phyloP scores from a whole-genome alignment of 1,139 yeast genomes.

The Petasospora rhodanensis region DNA sequence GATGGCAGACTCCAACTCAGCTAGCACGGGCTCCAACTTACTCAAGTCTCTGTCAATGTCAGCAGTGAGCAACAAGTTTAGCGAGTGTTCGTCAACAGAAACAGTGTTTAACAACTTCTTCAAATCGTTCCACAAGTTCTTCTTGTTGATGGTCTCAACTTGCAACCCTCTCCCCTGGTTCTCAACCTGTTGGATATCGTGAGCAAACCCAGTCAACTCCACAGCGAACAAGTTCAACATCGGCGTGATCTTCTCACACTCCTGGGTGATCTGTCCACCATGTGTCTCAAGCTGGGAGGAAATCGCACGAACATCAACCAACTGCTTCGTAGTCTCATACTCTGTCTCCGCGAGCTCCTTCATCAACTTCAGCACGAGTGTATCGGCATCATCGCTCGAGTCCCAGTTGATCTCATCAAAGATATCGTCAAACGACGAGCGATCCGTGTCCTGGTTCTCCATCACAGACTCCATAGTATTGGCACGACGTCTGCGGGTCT shows the following conservation, averaged over 20 bases:
- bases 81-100: constrained; percentile 53
- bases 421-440: constrained; percentile 44
- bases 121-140: constrained; percentile 64
- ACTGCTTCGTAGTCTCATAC: constrained; percentile 43
- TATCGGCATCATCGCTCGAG: constrained; percentile 55
- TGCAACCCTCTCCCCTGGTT: constrained; percentile 78
- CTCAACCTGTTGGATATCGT: constrained; percentile 70
- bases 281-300: constrained; percentile 38
- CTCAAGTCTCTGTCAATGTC: constrained; percentile 46
- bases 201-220: constrained; percentile 55
- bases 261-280: constrained; percentile 40
- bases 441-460: constrained; percentile 16
- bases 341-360: constrained; percentile 49
- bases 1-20: constrained; percentile 61
- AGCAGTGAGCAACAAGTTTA: constrained; percentile 44
- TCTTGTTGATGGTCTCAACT: constrained; percentile 78
- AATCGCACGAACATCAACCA: constrained; percentile 36
- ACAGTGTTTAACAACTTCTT: constrained; percentile 66
- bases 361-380: constrained; percentile 51
- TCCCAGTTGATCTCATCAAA: constrained; percentile 76
- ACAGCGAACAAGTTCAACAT: constrained; percentile 52
- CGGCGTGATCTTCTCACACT: constrained; percentile 62
- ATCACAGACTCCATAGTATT: constrained; percentile 21
- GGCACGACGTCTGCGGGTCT: constrained; percentile 15
- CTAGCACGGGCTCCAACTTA: constrained; percentile 54